Evolutionary conservation across 768 basidiomycete species (phyloP).

Genomic region (Dictyophora rubrovolvata): DNA sequence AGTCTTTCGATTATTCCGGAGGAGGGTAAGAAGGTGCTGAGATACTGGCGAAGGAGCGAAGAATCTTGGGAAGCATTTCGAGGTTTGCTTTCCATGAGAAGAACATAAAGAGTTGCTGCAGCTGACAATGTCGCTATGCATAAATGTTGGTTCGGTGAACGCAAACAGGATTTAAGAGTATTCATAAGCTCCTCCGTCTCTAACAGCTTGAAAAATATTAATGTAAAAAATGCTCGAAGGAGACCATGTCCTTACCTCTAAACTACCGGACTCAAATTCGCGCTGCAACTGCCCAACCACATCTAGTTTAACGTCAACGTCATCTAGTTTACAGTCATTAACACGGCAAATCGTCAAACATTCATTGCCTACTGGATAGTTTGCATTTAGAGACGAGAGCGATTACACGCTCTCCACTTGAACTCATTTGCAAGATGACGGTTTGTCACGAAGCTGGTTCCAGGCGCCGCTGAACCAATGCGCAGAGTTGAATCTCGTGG

Average conservation of each 20-base stretch:
- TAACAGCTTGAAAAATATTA: constrained; percentile 39
- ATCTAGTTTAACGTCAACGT: constrained; percentile 73
- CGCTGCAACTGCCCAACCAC: constrained; percentile 69
- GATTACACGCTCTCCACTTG: neutral
- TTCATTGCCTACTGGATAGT: constrained; percentile 40
- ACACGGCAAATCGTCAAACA: constrained; percentile 8
- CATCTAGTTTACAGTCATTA: constrained; percentile 27
- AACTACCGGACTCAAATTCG: constrained; percentile 53
- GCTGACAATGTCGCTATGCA: constrained; percentile 66
- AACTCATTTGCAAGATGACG: constrained; percentile 1
- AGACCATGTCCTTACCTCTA: constrained; percentile 40
- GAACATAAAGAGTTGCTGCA: constrained; percentile 54
- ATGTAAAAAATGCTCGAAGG: neutral
- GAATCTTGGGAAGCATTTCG: constrained; percentile 40
- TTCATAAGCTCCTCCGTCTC: constrained; percentile 64
- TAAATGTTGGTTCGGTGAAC: constrained; percentile 74
- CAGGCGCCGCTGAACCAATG: neutral
- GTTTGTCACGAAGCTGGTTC: neutral
- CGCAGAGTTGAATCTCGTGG: neutral
- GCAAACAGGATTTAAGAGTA: constrained; percentile 63
- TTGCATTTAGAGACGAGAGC: constrained; percentile 52
- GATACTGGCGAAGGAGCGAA: constrained; percentile 52
- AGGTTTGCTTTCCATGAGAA: constrained; percentile 39
- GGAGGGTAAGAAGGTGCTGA: constrained; percentile 59
- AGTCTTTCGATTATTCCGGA: constrained; percentile 77